These are phyloP conservation scores for Rhazya stricta DNA, from an alignment of 257 asterid species.

Conservation along the genomic window DNA sequence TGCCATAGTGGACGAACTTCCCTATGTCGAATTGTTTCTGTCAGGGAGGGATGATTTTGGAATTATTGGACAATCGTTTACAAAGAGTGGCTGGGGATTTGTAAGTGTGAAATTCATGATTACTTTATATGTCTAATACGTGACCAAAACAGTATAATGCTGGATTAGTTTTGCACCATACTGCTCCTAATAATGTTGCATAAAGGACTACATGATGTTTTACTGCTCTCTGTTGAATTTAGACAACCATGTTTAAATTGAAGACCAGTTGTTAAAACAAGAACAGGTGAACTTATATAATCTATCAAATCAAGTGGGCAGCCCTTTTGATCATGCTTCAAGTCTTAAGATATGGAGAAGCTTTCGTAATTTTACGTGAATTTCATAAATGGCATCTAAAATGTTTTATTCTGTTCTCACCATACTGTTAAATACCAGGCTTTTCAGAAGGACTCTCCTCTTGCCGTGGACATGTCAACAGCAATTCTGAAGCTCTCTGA, in stretches of 20 bases:
- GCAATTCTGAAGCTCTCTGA: slow-evolving; percentile 64
- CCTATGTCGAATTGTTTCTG: slow-evolving; percentile 42
- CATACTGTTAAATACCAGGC: slow-evolving; percentile 31
- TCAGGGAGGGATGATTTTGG: slow-evolving; percentile 30
- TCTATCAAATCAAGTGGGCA: neutral
- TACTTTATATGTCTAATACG: neutral
- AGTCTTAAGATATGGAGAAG: neutral
- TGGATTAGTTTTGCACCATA: slow-evolving; percentile 4
- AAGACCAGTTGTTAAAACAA: no score
- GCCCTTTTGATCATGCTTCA: neutral
- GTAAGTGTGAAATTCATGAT: slow-evolving; percentile 30
- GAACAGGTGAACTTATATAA: no score
- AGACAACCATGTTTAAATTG: neutral
- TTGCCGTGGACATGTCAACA: slow-evolving; percentile 72
- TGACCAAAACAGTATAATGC: neutral
- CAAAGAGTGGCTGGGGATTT: slow-evolving; percentile 51
- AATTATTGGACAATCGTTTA: slow-evolving; percentile 38
- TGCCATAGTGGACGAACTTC: slow-evolving; percentile 51
- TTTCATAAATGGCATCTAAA: neutral
- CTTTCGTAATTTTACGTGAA: neutral
- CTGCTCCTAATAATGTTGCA: neutral
- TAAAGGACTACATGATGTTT: neutral
- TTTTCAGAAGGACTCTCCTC: slow-evolving; percentile 68
- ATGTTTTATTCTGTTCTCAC: neutral
- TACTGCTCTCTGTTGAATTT: neutral